phyloP scores from a whole-genome alignment of 2,329 filamentous ascomycete species.

The Colletotrichum scovillei region DNA sequence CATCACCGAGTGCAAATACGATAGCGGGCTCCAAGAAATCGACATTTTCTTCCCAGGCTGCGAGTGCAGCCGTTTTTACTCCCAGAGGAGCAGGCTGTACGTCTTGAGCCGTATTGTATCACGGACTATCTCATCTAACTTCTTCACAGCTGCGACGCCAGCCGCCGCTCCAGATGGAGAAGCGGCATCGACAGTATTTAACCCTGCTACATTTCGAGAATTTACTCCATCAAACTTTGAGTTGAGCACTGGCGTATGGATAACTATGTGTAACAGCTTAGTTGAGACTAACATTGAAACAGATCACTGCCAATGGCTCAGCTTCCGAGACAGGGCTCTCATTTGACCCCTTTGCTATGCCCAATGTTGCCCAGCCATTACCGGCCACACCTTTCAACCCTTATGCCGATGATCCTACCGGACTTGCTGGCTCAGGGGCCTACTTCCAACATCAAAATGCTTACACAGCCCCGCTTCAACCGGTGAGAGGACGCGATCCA shows the following conservation, averaged over 20 bases:
- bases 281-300: not conserved
- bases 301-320: constrained; percentile 59
- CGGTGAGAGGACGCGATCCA: constrained; percentile 56
- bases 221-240: constrained; percentile 70
- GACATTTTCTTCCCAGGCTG: constrained; percentile 88
- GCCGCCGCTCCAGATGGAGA: constrained; percentile 50
- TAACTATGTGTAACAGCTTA: not conserved
- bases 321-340: constrained; percentile 59
- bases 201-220: constrained; percentile 67
- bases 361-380: constrained; percentile 63
- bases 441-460: constrained; percentile 74
- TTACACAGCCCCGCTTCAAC: constrained; percentile 67
- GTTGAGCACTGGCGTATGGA: constrained; percentile 58
- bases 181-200: constrained; percentile 56
- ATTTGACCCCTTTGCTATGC: constrained; percentile 75
- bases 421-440: constrained; percentile 66
- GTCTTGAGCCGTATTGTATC: constrained; percentile 4
- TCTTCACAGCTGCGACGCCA: constrained; percentile 27
- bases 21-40: constrained; percentile 70
- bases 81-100: constrained; percentile 69
- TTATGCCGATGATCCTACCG: constrained; percentile 78
- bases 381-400: constrained; percentile 73
- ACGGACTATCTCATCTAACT: not conserved
- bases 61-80: constrained; percentile 88
- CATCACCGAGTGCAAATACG: constrained; percentile 41